Conservation (phyloP, 345 rosid genomes). For the Citrus sinensis region DVS_A1.0 CM039164.1:21730001-21730500, state of each 20-base stretch:
- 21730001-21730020: neutral
- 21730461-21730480: neutral
- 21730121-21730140: too few relatives aligned
- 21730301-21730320: neutral
- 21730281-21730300: neutral
- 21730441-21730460: neutral
- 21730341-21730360: neutral
- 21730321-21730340: neutral
- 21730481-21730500: too few relatives aligned
- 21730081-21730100: neutral
- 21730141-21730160: neutral
- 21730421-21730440: neutral
- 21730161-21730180: neutral
- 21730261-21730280: too few relatives aligned
- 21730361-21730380: neutral
- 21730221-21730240: neutral
- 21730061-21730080: neutral
- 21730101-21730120: too few relatives aligned
- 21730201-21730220: neutral
- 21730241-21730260: too few relatives aligned
- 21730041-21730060: neutral
- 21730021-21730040: neutral
- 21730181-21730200: neutral
- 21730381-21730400: neutral
- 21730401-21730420: neutral